A percentile compares a stretch with the other conserved stretches of the same genome.
phyloP scores from a whole-genome alignment of 495 filamentous ascomycete genomes.

The Penicillium maclennaniae region DNA sequence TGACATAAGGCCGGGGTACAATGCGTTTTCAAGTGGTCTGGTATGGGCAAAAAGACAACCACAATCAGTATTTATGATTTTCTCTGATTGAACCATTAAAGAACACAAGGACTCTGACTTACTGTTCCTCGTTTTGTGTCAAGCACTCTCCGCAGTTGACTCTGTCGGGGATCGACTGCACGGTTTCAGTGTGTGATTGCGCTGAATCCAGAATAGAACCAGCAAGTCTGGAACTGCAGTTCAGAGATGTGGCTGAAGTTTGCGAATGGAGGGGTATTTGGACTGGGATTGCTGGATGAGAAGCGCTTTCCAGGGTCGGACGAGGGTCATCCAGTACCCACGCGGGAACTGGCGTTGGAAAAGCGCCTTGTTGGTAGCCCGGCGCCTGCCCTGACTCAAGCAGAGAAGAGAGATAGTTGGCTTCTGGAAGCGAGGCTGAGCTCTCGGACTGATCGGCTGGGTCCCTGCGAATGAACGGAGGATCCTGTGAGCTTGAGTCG shows the following conservation, averaged over 20 bases:
- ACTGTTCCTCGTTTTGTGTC: constrained; percentile 8
- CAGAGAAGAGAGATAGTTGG: constrained; percentile 5
- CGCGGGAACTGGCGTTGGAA: constrained; percentile 4
- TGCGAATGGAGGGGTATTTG: constrained; percentile 7
- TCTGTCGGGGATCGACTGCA: constrained; percentile 7
- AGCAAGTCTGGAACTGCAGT: constrained; percentile 7
- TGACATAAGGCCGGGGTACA: constrained; percentile 21
- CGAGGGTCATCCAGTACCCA: constrained; percentile 14
- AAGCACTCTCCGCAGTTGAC: constrained; percentile 7
- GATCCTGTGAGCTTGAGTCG: constrained; percentile 22
- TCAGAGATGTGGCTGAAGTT: constrained; percentile 10
- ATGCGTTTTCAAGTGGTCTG: constrained; percentile 20
- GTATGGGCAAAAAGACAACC: not conserved
- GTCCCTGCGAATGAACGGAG: constrained; percentile 16
- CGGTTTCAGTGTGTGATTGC: constrained; percentile 2
- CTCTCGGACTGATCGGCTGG: constrained; percentile 8
- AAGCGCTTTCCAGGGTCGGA: constrained; percentile 3
- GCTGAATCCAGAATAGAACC: constrained; percentile 7
- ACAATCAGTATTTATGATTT: not conserved
- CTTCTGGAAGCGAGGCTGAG: constrained; percentile 10
- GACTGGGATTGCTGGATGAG: constrained; percentile 8
- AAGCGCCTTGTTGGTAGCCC: constrained; percentile 11
- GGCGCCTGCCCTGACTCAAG: constrained; percentile 18
- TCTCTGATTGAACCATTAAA: not conserved
- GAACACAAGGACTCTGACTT: not conserved